phyloP scores from a whole-genome alignment of 2,329 filamentous ascomycete genomes.

The Monosporascus sp. region DNA sequence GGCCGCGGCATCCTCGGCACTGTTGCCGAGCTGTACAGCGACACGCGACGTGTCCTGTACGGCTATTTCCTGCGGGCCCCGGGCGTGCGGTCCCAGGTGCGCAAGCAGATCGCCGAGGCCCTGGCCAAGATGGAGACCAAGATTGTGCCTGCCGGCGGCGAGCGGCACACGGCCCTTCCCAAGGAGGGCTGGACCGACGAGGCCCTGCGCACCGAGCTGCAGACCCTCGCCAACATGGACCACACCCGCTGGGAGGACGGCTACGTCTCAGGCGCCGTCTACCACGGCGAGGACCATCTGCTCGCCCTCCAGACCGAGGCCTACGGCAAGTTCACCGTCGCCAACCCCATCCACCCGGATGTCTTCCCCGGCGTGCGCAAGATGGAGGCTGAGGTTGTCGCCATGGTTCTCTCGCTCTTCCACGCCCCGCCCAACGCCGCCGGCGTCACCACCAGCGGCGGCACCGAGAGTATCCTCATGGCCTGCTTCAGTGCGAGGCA shows the following conservation, averaged over 20 bases:
- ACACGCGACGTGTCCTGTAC: constrained; percentile 68
- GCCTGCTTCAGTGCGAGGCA: constrained; percentile 86
- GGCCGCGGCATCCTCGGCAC: constrained; percentile 84
- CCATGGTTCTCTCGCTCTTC: constrained; percentile 89
- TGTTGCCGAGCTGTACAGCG: constrained; percentile 65
- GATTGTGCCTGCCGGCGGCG: constrained; percentile 69
- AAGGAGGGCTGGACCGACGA: constrained; percentile 79
- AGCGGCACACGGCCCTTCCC: constrained; percentile 70
- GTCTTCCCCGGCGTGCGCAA: constrained; percentile 97
- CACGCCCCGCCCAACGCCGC: constrained; percentile 80
- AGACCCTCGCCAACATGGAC: constrained; percentile 75
- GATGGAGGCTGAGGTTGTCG: constrained; percentile 98
- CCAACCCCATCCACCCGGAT: constrained; percentile 96
- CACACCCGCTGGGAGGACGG: constrained; percentile 98
- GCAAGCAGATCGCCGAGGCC: constrained; percentile 75
- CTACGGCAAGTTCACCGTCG: constrained; percentile 88
- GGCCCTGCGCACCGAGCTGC: constrained; percentile 72
- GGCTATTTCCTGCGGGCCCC: constrained; percentile 81
- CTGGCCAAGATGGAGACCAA: constrained; percentile 77
- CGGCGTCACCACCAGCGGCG: constrained; percentile 85
- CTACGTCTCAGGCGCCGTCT: constrained; percentile 88
- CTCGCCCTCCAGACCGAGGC: constrained; percentile 84
- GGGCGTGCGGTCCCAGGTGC: constrained; percentile 79
- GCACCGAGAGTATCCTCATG: constrained; percentile 96
- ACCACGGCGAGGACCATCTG: constrained; percentile 83